Evolutionary conservation across 2,329 filamentous ascomycete genomes (phyloP), one percentile per base, ranked within the genome.

Genomic region (Ophioceras dolichostomum): DNA sequence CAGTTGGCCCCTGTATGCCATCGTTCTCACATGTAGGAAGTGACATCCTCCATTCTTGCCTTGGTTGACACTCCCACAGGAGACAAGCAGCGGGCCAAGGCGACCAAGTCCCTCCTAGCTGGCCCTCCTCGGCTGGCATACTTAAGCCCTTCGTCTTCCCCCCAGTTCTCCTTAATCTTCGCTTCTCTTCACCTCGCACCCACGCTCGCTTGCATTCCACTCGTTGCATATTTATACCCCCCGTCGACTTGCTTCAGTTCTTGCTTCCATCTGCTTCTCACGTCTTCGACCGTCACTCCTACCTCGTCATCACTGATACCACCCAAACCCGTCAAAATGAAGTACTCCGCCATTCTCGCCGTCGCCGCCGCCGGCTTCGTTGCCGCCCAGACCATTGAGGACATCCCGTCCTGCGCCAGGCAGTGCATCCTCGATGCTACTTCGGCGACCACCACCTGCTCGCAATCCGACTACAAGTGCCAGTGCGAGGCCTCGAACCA

Each of bases 371-470:
- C 39, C 34, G 42, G 42, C 39, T 14, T 42, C 22, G 43, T 37
- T 33, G 40, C 45, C 12, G 48, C 48, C 34, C 48, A 51, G 45
- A 41, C 43, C 44, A 36, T 49, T 41, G 38, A 39, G 37, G 18
- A 41, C 38, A 42, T 51, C 40, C 50, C 50, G 24, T 14, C 32
- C 34, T 52, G 50, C 44, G 42, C 50, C n/a, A 38, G 38, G 16
- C 34, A 31, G 12, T 50, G 48, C 47, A 49, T 53, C 43, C 19
- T 30, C 37, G 16, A 37, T 4, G 49, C 40, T 37, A 31, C 46
- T 39, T 18, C 24, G 39, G 40, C 21, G 4, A 35, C 37, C 10
- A 46, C 43, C 28, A 32, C n/a, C 20, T 51, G 49, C 45, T 10
- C 22, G 16, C 17, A 32, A 17, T 43, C 36, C 35, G 47, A 50